Base-by-base conservation (phyloP, 1,284 basidiomycete species). In the Leccinum griseonigrum region DNA sequence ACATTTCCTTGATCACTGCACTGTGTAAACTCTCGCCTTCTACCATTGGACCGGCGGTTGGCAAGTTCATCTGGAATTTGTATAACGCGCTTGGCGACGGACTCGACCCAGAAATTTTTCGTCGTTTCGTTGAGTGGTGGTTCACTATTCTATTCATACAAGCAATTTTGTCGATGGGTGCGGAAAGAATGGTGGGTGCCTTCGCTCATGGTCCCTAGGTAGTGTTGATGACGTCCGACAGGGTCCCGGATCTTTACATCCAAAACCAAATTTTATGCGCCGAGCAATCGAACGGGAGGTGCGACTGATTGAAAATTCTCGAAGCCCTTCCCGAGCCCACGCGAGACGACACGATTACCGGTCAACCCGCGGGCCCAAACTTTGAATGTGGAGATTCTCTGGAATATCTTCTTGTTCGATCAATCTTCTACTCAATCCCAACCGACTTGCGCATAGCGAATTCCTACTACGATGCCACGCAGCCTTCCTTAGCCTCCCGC, bases 101-200 rank as follows among this genome's bases (percentile, higher is more conserved):
- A 1, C 80, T 98, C 43, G 97, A 98, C 66, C 86, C 92, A 3
- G 96, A 97, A 67, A 79, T 93, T 54, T 81, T 90, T 0, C 83
- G 88, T 60, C 82, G 94, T 18, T 91, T 95, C 62, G 86, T 92
- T 0, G 95, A 97, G 67, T 99, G 97, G 97, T 98, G n/a, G n/a
- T n/a, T n/a, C n/a, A n/a, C n/a, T n/a, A n/a, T 99, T 70, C 94
- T 5, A 84, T 93, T 2, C 97, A 99, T 70, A 91, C 99, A 84
- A 95, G 92, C 69, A 99, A 99, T 78, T 99, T 99, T 76, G 91
- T 78, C 87, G 90, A 69, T 99, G 97, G 97, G 95, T 97, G n/a
- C 99, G 97, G 97, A 95, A 95, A 71, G 97, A 99, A 83, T 99
- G 97, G 97, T 95, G 64, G 51, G 86, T 77, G 22, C 50, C 28